Percentiles rank a stretch among this genome's conserved stretches.
These are phyloP conservation scores for Cyberlindnera mississippiensis DNA, from an alignment of 805 yeast genomes.

Conservation along the genomic window DNA sequence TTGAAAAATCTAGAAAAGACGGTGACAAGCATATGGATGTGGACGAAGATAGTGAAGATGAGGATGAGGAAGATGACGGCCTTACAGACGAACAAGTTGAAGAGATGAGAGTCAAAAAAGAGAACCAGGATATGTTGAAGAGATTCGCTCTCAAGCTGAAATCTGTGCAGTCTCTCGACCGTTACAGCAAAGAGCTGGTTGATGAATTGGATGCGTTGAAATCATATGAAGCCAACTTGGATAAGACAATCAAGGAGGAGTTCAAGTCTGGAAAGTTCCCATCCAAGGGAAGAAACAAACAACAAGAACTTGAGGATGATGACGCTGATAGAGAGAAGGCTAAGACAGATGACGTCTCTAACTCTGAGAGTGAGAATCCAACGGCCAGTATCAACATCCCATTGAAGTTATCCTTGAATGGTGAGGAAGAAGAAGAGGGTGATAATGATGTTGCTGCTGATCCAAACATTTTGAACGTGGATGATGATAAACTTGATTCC, in stretches of 20 bases:
- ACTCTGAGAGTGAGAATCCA: conserved; percentile 16
- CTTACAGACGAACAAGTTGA: conserved; percentile 33
- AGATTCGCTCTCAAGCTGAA: conserved; percentile 20
- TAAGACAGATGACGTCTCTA: conserved; percentile 21
- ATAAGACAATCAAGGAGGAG: conserved; percentile 28
- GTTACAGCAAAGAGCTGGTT: conserved; percentile 18
- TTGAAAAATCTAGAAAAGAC: conserved; percentile 35
- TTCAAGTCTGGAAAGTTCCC: conserved; percentile 18
- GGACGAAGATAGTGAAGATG: conserved; percentile 23
- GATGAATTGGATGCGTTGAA: conserved; percentile 24
- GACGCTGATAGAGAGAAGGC: conserved; percentile 36
- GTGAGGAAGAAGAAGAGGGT: conserved; percentile 3
- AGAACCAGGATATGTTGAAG: conserved; percentile 18
- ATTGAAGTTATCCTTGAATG: conserved; percentile 13
- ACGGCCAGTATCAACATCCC: conserved; percentile 19
- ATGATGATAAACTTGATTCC: conserved; percentile 15
- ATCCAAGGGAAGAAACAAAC: conserved; percentile 20
- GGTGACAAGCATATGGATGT: conserved; percentile 16
- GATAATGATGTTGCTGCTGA: not conserved
- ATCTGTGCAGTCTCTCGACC: conserved; percentile 13
- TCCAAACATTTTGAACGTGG: conserved; percentile 13
- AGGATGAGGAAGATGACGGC: conserved; percentile 25
- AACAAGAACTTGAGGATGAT: conserved; percentile 43
- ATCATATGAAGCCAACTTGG: conserved; percentile 36
- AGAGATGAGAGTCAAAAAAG: conserved; percentile 26